Base-by-base conservation (phyloP, 2,329 filamentous ascomycete genomes). In the Cytospora mali region DNA sequence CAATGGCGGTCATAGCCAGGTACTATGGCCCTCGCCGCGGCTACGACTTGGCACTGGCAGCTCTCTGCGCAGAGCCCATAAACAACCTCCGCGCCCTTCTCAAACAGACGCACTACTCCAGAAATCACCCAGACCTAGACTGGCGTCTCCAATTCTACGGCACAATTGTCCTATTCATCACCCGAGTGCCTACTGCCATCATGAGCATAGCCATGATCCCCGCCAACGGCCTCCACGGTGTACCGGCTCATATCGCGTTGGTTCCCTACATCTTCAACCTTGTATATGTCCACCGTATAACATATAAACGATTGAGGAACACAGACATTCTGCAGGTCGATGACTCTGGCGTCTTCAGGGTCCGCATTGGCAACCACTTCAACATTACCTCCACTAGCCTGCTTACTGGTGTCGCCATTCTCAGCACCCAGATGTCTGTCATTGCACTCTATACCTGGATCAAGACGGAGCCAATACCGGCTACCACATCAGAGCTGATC, bases 21-120 rank as follows among this genome's bases (percentile, higher is more conserved):
- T 69, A 62, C 61, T 62, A 66, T 46, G 48, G 62, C 13, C 67
- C 67, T 2, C 66, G 66, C 14, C 62, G 68, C 5, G 61, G 64
- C 29, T 51, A 69, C 25, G 68, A 70, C 48, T 48, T 70, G n/a
- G 46, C 63, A 13, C 63, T 68, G 55, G 66, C 62, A 9, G 61
- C 64, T 16, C 61, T 70, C n/a, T 46, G 63, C 13, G 65, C 62
- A 31, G 68, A 70, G 55, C 61, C 67, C 23, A 39, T 62, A 54
- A 62, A 46, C 61, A 66, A 64, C 57, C 35, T 61, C 10, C 64
- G 62, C 23, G 56, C 57, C 27, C 29, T 69, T 3, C 48, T 68
- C 42, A 67, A 61, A 59, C 53, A 66, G 39, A 58, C 68, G 29
- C 61, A 58, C 27, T 23, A 58, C 39, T 23, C 67, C 10, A 33